Conservation (phyloP, 805 yeast genomes). For the Zygoascus ofunaensis region DNA sequence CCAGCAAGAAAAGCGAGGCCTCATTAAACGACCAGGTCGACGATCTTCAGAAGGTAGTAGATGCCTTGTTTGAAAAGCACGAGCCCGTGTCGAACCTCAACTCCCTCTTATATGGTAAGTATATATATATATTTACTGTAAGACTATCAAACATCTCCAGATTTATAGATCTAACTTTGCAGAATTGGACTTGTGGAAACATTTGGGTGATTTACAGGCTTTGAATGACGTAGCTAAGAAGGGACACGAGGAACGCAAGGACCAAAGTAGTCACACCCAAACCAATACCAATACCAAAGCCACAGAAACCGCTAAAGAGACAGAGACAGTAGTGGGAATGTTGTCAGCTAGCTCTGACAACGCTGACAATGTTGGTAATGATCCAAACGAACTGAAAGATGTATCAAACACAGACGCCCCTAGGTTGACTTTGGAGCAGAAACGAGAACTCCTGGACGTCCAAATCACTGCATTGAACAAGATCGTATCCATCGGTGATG, state of each 20-base stretch:
- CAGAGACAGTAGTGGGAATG: no score
- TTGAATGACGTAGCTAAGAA: not conserved
- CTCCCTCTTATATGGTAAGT: conserved; percentile 4
- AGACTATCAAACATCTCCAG: not conserved
- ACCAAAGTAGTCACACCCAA: not conserved
- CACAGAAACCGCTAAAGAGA: not conserved
- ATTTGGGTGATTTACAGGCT: not conserved
- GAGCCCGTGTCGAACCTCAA: conserved; percentile 3
- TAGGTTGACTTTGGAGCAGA: not conserved
- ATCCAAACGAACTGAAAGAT: not conserved
- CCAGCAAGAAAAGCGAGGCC: not conserved
- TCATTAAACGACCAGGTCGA: conserved; percentile 5
- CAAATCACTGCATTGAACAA: not conserved
- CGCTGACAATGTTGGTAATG: not conserved
- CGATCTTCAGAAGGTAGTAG: conserved; percentile 5
- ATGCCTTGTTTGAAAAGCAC: conserved; percentile 3
- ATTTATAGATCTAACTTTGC: not conserved
- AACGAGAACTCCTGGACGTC: not conserved
- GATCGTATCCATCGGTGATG: not conserved
- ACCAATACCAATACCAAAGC: not conserved
- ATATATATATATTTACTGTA: no score
- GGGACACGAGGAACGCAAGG: no score
- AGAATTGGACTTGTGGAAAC: conserved; percentile 4
- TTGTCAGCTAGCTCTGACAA: not conserved
- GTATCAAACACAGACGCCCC: not conserved